Percentiles rank a stretch among this genome's conserved stretches.
Evolutionary conservation across 116 monocot genomes (phyloP).

Genomic region (Phalaenopsis hybrid): DNA sequence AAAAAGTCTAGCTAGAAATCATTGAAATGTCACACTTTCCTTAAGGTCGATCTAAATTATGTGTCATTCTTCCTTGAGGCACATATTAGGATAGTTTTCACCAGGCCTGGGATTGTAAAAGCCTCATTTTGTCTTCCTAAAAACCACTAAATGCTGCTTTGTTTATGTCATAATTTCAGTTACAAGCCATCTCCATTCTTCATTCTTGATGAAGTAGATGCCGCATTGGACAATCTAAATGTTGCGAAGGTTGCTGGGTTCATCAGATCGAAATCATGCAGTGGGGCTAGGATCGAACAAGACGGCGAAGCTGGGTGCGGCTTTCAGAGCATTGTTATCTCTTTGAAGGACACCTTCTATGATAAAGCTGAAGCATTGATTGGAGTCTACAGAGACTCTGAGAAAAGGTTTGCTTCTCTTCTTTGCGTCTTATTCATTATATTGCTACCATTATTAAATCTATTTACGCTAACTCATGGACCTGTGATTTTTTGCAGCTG

Average conservation of each 20-base stretch:
- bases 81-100: too few relatives aligned
- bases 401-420: conserved; percentile 44
- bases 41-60: too few relatives aligned
- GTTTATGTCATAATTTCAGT: conserved; percentile 34
- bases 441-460: neutral
- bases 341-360: conserved; percentile 93
- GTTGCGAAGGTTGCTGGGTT: conserved; percentile 94
- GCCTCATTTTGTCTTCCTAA: neutral
- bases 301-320: conserved; percentile 45
- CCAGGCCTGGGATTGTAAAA: too few relatives aligned
- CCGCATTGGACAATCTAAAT: conserved; percentile 92
- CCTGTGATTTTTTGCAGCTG: conserved; percentile 17
- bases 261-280: conserved; percentile 83
- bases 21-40: neutral
- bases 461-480: neutral
- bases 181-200: conserved; percentile 94
- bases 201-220: conserved; percentile 97
- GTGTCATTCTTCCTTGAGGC: too few relatives aligned
- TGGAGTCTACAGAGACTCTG: conserved; percentile 90
- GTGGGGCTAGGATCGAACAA: conserved; percentile 30
- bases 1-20: neutral
- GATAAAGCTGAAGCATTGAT: conserved; percentile 95
- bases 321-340: conserved; percentile 95
- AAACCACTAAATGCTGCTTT: neutral
- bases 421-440: neutral